A percentile compares a stretch with the other conserved stretches of the same genome.
phyloP scores from a whole-genome alignment of 441 rosid genomes.

The Erysimum pusillum region DNA sequence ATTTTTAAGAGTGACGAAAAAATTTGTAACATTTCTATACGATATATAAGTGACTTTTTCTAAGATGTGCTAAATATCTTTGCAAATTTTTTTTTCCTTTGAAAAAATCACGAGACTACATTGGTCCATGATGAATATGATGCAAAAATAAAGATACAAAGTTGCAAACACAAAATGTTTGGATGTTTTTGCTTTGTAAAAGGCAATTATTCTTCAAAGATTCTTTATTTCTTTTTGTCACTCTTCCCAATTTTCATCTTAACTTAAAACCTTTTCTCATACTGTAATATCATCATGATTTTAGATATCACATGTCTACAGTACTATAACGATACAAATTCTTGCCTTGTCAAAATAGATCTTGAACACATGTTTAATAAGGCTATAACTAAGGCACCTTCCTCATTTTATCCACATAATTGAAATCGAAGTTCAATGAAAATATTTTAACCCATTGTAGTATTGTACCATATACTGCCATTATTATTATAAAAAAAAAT shows the following conservation, averaged over 20 bases:
- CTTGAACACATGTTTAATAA: neutral
- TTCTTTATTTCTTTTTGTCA: slow-evolving; percentile 8
- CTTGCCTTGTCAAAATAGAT: neutral
- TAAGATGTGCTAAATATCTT: neutral
- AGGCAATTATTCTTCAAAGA: slow-evolving; percentile 25
- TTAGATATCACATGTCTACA: slow-evolving; percentile 7
- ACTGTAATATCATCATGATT: neutral
- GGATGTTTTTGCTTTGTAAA: slow-evolving; percentile 40
- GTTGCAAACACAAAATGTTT: slow-evolving; percentile 29
- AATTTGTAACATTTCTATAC: too few relatives aligned
- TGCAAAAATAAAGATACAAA: slow-evolving; percentile 27
- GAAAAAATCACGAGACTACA: slow-evolving; percentile 2
- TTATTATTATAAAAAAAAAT: neutral
- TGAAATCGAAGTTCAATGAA: neutral
- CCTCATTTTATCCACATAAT: neutral
- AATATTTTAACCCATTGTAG: neutral
- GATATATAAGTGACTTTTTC: too few relatives aligned
- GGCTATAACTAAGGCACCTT: neutral
- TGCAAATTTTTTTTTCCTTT: neutral
- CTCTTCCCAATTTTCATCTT: slow-evolving; percentile 7
- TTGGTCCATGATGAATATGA: slow-evolving; percentile 36
- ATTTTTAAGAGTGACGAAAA: too few relatives aligned
- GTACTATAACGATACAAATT: neutral
- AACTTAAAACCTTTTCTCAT: neutral
- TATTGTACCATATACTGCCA: too few relatives aligned